Conservation (phyloP, 2,329 filamentous ascomycete genomes). For the Kalaharituber pfeilii region DNA sequence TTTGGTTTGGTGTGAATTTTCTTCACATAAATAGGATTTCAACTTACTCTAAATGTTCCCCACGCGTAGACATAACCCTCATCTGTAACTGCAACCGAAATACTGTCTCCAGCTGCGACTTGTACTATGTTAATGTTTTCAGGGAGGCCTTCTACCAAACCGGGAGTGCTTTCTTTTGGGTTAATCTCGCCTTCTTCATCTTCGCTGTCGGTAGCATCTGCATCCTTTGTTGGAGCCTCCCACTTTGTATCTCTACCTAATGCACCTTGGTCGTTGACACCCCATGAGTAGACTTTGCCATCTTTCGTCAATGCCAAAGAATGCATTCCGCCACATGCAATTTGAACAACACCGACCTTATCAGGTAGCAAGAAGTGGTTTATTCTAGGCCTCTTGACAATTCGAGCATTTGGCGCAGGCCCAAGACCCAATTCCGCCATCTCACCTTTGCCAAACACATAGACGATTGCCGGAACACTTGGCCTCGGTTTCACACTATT, state of each 20-base stretch:
- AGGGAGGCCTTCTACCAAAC: conserved; percentile 42
- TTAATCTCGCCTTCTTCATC: conserved; percentile 47
- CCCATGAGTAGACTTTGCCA: conserved; percentile 71
- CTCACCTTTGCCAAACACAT: conserved; percentile 62
- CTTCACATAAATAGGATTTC: neutral
- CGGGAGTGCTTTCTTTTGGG: conserved; percentile 52
- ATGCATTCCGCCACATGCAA: conserved; percentile 72
- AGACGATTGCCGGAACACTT: conserved; percentile 49
- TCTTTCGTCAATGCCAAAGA: conserved; percentile 57
- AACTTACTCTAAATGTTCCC: conserved; percentile 57
- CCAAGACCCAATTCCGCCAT: conserved; percentile 73
- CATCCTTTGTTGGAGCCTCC: conserved; percentile 43
- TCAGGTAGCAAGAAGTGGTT: conserved; percentile 42
- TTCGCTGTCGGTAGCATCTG: conserved; percentile 33
- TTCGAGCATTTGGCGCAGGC: conserved; percentile 36
- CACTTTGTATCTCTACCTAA: conserved; percentile 57
- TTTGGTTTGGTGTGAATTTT: neutral
- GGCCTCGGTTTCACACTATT: conserved; percentile 22
- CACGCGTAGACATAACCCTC: conserved; percentile 65
- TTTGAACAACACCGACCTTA: conserved; percentile 49
- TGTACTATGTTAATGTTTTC: conserved; percentile 47
- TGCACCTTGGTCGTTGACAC: conserved; percentile 70
- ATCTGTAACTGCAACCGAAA: conserved; percentile 57
- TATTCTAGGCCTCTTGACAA: conserved; percentile 54
- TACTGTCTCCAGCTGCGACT: conserved; percentile 55